phyloP scores from a whole-genome alignment of 768 basidiomycete species.

The Leucosporidium creatinivorum region DNA sequence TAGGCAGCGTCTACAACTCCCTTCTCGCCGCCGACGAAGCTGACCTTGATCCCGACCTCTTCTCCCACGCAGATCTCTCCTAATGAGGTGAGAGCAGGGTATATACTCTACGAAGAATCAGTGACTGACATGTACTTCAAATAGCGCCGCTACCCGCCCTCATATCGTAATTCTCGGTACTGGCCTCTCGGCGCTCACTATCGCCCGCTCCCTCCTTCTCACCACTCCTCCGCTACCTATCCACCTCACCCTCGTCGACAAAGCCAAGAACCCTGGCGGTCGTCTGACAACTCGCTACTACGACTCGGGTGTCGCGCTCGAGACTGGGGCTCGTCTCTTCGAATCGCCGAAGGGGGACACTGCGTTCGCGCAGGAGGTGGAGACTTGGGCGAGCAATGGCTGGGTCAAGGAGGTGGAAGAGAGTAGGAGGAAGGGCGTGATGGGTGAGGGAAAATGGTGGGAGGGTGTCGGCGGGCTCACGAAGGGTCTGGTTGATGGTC shows the following conservation, averaged over 20 bases:
- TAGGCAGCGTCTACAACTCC: too few relatives aligned
- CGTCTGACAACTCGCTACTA: background rate
- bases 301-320: background rate
- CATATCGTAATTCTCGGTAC: background rate
- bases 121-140: too few relatives aligned
- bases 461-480: background rate
- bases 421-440: background rate
- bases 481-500: background rate
- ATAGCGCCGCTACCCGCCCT: background rate
- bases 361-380: background rate
- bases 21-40: too few relatives aligned
- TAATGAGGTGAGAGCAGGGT: too few relatives aligned
- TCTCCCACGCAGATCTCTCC: too few relatives aligned
- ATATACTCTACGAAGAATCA: too few relatives aligned
- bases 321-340: background rate
- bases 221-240: background rate
- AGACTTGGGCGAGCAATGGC: background rate
- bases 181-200: background rate
- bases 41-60: too few relatives aligned
- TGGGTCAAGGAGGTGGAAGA: background rate
- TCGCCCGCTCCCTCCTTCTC: background rate
- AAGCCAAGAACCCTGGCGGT: background rate
- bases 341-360: background rate
- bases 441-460: background rate
- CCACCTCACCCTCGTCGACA: constrained; percentile 2